Conservation (phyloP, 768 basidiomycete genomes). For the Boletus rufocinnamomeus region DNA sequence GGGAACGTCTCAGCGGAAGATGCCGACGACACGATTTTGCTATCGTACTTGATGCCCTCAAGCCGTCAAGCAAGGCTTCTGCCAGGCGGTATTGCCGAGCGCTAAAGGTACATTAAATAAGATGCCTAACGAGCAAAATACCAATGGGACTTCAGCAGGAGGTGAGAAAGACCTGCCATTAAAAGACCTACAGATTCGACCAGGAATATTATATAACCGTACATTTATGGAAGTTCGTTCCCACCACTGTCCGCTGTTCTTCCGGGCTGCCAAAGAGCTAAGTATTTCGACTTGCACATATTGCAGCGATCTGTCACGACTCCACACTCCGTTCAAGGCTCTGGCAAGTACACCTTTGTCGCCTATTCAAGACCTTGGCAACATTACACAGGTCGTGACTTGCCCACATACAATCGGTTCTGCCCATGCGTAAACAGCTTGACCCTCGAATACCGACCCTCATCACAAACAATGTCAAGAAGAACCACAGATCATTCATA, state of each 20-base stretch:
- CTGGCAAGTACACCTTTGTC: not conserved
- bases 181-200: no score
- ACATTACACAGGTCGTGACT: not conserved
- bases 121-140: no score
- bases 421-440: conserved; percentile 79
- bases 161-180: not conserved
- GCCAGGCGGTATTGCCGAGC: no score
- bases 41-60: no score
- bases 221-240: not conserved
- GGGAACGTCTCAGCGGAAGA: no score
- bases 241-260: not conserved
- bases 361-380: no score
- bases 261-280: not conserved
- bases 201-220: not conserved
- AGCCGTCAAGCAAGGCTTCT: no score
- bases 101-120: no score
- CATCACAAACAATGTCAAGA: conserved; percentile 91
- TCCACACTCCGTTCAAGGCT: no score
- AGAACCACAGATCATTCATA: conserved; percentile 92
- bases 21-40: no score
- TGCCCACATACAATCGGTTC: not conserved
- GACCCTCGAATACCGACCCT: conserved; percentile 92
- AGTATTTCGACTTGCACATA: not conserved
- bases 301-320: not conserved
- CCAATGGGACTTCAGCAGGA: no score